Evolutionary conservation across 2,329 filamentous ascomycete species (phyloP), one percentile per base, ranked within the genome.

Genomic region (Colletotrichum musicola): DNA sequence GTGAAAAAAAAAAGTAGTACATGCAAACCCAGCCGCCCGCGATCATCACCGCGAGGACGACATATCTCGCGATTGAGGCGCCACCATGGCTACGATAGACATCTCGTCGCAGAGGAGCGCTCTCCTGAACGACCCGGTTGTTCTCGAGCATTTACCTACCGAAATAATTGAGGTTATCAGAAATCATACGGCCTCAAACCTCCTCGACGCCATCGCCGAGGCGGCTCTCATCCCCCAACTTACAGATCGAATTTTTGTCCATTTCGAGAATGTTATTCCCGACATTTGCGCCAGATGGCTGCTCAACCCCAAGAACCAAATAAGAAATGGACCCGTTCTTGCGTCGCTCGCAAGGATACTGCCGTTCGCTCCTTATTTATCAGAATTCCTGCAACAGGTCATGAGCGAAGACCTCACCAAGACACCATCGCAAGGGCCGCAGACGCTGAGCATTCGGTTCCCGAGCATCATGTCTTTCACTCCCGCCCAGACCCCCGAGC

Each of bases 231-330:
- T 89, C 74, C 85, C 92, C 73, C 83, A 84, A 80, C 86, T 89
- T 78, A 95, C 93, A 74, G 89, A 93, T 76, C 84, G 84, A 64
- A 83, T 97, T 76, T 94, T 96, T 76, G 83, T 88, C 72, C 87
- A 92, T 75, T 94, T 95, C 79, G 90, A 93, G 77, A 83, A 86
- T 70, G 81, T 95, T 47, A 93, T 96, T 75, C 89, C 93, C 73
- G 95, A 98, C 79, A 84, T 97, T 57, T 93, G 92, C 79, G 92
- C 94, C 70, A 86, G 92, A 83, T 97, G 94, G 94, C 83, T 92
- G 51, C 83, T 85, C 75, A 78, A 82, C 77, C 74, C 82, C 30
- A 78, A 79, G 30, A 79, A 77, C 49, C 75, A 79, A 71, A 73
- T 71, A 62, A 78, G 74, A 73, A 79, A 80, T 73, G 79, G 78